These are phyloP conservation scores for Chalciporus piperatus DNA, from an alignment of 768 basidiomycete species.

Conservation along the genomic window DNA sequence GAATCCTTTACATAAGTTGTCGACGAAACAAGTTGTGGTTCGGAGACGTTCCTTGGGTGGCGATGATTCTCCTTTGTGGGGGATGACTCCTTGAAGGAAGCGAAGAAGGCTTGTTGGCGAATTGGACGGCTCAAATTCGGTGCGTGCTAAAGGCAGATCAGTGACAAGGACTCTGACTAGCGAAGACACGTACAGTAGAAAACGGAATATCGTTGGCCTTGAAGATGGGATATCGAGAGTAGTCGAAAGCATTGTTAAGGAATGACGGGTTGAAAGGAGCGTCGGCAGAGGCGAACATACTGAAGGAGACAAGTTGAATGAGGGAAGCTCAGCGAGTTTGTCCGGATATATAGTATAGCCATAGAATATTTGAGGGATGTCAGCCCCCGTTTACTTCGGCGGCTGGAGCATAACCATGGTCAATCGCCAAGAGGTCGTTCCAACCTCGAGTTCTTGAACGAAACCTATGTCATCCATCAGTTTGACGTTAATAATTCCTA, in stretches of 20 bases:
- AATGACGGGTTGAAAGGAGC: conserved; percentile 20
- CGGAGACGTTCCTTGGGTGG: conserved; percentile 20
- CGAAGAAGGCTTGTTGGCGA: conserved; percentile 4
- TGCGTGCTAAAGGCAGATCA: background rate
- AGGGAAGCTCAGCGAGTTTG: no score
- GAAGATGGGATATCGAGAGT: conserved; percentile 11
- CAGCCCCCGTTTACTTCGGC: no score
- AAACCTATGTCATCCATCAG: no score
- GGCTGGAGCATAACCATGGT: no score
- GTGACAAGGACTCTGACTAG: background rate
- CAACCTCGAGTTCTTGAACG: no score
- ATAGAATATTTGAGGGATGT: no score
- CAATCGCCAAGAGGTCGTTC: no score
- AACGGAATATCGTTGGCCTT: background rate
- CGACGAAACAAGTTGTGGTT: conserved; percentile 20
- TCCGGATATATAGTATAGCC: no score
- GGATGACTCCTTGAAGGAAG: background rate
- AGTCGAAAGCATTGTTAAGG: conserved; percentile 21
- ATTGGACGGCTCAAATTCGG: background rate
- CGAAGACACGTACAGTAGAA: conserved; percentile 7
- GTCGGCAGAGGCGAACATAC: conserved; percentile 8
- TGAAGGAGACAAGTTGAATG: background rate
- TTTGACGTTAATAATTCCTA: no score
- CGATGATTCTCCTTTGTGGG: background rate
- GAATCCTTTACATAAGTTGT: conserved; percentile 17